Evolutionary conservation across 2,329 filamentous ascomycete species (phyloP).

Genomic region (Penicillium sp.): DNA sequence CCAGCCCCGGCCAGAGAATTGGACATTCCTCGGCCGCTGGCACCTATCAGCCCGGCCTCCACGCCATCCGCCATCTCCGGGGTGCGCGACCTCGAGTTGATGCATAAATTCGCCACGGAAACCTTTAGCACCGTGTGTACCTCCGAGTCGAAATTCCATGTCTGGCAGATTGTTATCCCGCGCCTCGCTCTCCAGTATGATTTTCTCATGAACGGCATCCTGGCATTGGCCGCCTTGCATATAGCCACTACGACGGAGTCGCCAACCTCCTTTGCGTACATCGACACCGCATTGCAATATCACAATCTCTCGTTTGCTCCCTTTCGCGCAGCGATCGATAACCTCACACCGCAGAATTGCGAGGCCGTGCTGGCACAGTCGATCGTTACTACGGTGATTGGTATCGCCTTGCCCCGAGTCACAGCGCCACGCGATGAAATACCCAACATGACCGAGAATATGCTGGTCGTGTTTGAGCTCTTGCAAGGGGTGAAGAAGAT

Average conservation of each 20-base stretch:
- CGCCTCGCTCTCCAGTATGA: constrained; percentile 43
- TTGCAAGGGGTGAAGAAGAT: constrained; percentile 41
- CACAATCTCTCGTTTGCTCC: constrained; percentile 39
- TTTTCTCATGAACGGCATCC: constrained; percentile 46
- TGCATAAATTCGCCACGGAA: constrained; percentile 54
- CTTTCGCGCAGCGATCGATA: constrained; percentile 38
- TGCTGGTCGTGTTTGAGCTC: constrained; percentile 39
- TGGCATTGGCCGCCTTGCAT: constrained; percentile 45
- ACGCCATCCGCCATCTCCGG: constrained; percentile 21
- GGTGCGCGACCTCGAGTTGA: constrained; percentile 51
- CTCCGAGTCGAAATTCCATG: constrained; percentile 33
- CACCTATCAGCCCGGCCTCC: constrained; percentile 22
- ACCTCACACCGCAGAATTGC: constrained; percentile 39
- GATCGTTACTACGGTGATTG: constrained; percentile 39
- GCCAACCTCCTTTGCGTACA: constrained; percentile 36
- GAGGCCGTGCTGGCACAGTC: constrained; percentile 43
- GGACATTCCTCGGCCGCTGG: constrained; percentile 14
- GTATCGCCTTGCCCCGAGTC: constrained; percentile 39
- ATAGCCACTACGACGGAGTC: constrained; percentile 37
- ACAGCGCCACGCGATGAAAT: constrained; percentile 32
- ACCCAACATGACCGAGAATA: constrained; percentile 39
- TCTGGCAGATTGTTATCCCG: constrained; percentile 47
- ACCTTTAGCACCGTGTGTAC: constrained; percentile 49
- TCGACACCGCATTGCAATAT: constrained; percentile 41
- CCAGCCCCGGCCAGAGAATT: constrained; percentile 10